Base-by-base conservation (phyloP, 257 asterid genomes). In the Striga asiatica region DNA sequence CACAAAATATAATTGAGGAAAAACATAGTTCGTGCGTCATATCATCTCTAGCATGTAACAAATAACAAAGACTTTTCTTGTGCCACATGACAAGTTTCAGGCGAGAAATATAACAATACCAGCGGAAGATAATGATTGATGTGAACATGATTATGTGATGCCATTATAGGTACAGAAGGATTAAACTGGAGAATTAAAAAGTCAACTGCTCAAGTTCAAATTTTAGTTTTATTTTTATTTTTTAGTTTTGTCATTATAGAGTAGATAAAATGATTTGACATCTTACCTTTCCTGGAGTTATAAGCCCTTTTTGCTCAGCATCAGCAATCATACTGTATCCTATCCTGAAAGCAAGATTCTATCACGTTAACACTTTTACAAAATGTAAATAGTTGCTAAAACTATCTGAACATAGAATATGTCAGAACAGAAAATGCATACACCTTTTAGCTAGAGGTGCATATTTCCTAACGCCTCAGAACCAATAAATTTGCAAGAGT, bases 201-300 rank as follows among this genome's bases (percentile, higher is more conserved):
- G 39, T 4, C 38, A 45, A 58, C n/a, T 29, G 49, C 64, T 53
- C 35, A 32, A 18, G 24, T 25, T 14, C 19, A 64, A 2, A 52
- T 21, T 29, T 22, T n/a, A n/a, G n/a, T n/a, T n/a, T n/a, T n/a
- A 19, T 10, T 28, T 21, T 16, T 10, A 20, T 9, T 2, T 54
- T 37, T 17, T 6, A 22, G 25, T 63, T 55, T n/a, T n/a, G n/a
- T n/a, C n/a, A n/a, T n/a, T n/a, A n/a, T n/a, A 53, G 67, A 48
- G 23, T 29, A 20, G 16, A 60, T 23, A 25, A 41, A 60, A 21
- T 31, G 32, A 52, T 56, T 9, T 17, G 39, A 23, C 48, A 38
- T 57, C 77, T 67, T 77, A 89, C 98, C 93, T 89, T 83, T 68
- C 94, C 96, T 4, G 95, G 96, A 50, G 94, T 76, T 66, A 89